Evolutionary conservation across 192 early-diverging fungal genomes (phyloP).

Genomic region (Coemansia sp.): DNA sequence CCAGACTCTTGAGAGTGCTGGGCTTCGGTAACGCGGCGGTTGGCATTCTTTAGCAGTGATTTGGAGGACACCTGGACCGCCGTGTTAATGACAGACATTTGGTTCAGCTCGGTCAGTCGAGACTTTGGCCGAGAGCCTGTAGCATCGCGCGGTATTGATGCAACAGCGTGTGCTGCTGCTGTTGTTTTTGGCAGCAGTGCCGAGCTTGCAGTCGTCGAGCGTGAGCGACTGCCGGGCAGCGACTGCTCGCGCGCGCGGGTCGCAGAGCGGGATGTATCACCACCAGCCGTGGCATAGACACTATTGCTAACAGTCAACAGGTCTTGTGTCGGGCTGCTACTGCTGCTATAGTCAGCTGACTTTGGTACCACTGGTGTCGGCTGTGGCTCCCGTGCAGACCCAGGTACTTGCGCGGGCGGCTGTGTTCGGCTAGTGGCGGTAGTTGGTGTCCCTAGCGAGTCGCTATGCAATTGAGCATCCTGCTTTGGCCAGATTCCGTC

Average conservation of each 20-base stretch:
- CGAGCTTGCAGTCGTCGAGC: neutral
- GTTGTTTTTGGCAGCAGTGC: neutral
- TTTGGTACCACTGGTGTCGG: neutral
- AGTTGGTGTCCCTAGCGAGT: neutral
- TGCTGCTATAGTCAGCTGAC: neutral
- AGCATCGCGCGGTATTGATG: neutral
- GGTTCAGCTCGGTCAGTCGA: conserved; percentile 26
- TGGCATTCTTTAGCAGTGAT: conserved; percentile 29
- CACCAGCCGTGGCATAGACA: neutral
- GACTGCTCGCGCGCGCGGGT: conserved; percentile 1
- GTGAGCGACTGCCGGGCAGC: neutral
- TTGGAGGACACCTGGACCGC: conserved; percentile 17
- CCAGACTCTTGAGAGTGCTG: conserved; percentile 7
- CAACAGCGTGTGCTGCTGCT: neutral
- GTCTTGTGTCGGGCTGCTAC: conserved; percentile 5
- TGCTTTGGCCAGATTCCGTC: conserved; percentile 6
- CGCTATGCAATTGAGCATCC: conserved; percentile 1
- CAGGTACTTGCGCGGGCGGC: neutral
- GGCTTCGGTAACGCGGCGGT: conserved; percentile 31
- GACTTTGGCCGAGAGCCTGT: conserved; percentile 10
- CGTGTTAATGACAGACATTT: conserved; percentile 25
- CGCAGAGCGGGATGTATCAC: neutral
- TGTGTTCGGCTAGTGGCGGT: neutral
- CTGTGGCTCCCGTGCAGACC: neutral
- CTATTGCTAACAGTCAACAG: conserved; percentile 20